These are phyloP conservation scores for Beverwykella pulmonaria DNA, from an alignment of 495 filamentous ascomycete species.

Conservation along the genomic window DNA sequence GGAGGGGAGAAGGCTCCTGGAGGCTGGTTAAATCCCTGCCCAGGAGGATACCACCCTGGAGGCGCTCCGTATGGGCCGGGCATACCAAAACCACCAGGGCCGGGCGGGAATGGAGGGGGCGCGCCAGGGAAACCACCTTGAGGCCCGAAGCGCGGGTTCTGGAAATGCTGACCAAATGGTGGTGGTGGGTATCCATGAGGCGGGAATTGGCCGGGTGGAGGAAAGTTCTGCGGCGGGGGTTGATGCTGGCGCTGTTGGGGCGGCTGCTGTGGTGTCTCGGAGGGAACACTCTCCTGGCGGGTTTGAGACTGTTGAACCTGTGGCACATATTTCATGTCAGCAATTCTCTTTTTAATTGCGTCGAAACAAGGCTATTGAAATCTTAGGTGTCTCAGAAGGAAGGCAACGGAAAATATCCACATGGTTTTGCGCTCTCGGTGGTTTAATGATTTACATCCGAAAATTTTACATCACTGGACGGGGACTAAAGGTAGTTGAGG, in stretches of 20 bases:
- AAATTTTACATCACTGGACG: constrained; percentile 73
- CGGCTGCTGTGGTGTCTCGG: constrained; percentile 40
- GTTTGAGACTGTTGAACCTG: constrained; percentile 41
- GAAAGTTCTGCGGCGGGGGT: constrained; percentile 42
- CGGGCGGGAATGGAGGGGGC: constrained; percentile 47
- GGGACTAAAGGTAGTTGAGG: constrained; percentile 18
- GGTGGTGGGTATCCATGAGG: constrained; percentile 49
- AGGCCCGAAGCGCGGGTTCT: constrained; percentile 47
- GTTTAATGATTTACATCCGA: constrained; percentile 75
- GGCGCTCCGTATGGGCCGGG: constrained; percentile 58
- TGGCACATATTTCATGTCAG: constrained; percentile 20
- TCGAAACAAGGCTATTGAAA: background rate
- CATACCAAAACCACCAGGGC: constrained; percentile 51
- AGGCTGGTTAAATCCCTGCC: constrained; percentile 73
- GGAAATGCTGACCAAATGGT: constrained; percentile 41
- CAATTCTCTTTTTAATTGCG: background rate
- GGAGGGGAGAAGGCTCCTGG: constrained; percentile 44
- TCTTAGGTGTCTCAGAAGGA: constrained; percentile 82
- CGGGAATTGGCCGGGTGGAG: constrained; percentile 42
- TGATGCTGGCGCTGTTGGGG: constrained; percentile 43
- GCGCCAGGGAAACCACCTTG: constrained; percentile 66
- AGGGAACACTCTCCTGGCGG: constrained; percentile 29
- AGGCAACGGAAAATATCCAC: constrained; percentile 99
- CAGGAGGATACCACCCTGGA: constrained; percentile 69
- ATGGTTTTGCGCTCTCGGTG: constrained; percentile 90